Evolutionary conservation across 495 filamentous ascomycete genomes (phyloP).

Genomic region (Aspergillus leporis): DNA sequence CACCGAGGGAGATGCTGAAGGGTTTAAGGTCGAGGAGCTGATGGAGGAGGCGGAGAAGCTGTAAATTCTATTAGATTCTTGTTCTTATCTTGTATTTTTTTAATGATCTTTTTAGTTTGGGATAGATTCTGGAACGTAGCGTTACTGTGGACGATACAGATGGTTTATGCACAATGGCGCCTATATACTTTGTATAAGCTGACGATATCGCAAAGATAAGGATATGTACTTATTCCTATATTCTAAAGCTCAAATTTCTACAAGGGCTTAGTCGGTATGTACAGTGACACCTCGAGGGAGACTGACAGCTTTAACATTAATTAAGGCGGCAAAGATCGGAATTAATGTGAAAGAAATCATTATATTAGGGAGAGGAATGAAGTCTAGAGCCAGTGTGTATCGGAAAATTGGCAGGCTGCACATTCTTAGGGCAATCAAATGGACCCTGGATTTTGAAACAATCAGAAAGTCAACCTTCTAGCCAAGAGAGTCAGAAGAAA

Average conservation of each 20-base stretch:
- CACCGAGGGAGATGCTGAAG: conserved; percentile 64
- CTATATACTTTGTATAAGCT: background rate
- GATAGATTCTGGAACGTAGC: background rate
- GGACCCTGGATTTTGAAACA: background rate
- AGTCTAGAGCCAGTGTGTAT: background rate
- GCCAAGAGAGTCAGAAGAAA: background rate
- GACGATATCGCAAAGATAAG: too few relatives aligned
- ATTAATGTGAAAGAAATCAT: background rate
- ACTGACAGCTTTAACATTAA: too few relatives aligned
- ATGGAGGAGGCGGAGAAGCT: conserved; percentile 82
- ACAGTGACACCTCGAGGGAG: too few relatives aligned
- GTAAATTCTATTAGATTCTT: conserved; percentile 26
- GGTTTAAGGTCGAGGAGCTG: conserved; percentile 80
- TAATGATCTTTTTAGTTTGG: background rate
- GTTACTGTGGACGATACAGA: background rate
- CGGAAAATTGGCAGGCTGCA: background rate
- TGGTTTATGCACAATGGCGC: background rate
- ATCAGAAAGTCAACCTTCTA: background rate
- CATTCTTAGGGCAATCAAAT: background rate
- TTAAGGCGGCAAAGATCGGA: too few relatives aligned
- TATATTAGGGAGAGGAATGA: background rate
- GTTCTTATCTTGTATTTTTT: conserved; percentile 15
- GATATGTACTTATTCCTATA: too few relatives aligned
- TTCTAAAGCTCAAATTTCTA: too few relatives aligned
- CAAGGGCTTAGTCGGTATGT: too few relatives aligned